phyloP scores from a whole-genome alignment of 495 filamentous ascomycete genomes.

The Hypoxylon trugodes region DNA sequence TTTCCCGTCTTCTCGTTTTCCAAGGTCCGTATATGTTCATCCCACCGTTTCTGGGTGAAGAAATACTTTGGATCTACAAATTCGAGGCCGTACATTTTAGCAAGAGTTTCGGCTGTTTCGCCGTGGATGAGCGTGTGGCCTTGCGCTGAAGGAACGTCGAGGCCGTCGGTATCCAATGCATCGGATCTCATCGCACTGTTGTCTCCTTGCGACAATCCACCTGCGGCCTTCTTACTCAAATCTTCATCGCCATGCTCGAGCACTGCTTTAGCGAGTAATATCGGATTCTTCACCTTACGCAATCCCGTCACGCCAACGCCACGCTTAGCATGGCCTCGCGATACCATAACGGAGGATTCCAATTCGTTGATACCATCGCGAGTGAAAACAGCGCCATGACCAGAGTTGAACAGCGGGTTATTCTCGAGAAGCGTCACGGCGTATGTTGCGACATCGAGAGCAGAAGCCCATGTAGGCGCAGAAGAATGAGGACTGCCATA shows the following conservation, averaged over 20 bases:
- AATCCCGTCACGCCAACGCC: constrained; percentile 79
- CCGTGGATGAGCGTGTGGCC: constrained; percentile 76
- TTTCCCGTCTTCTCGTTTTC: constrained; percentile 55
- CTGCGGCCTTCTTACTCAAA: constrained; percentile 34
- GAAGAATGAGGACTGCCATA: background rate
- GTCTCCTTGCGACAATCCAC: background rate
- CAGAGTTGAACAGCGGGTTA: constrained; percentile 85
- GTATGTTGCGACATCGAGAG: constrained; percentile 76
- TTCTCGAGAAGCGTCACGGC: constrained; percentile 83
- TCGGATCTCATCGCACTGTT: background rate
- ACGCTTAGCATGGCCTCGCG: constrained; percentile 73
- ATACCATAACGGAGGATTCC: constrained; percentile 91
- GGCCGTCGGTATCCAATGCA: constrained; percentile 24
- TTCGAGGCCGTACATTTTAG: constrained; percentile 71
- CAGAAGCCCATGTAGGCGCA: constrained; percentile 47
- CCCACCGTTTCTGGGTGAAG: constrained; percentile 81
- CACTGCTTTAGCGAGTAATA: constrained; percentile 76
- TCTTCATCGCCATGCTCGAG: constrained; percentile 68
- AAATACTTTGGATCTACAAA: constrained; percentile 76
- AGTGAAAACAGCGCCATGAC: constrained; percentile 87
- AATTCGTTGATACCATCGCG: constrained; percentile 83
- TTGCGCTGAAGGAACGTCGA: constrained; percentile 58
- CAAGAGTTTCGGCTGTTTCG: constrained; percentile 70
- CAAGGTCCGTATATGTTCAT: constrained; percentile 78
- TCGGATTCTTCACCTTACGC: constrained; percentile 77